Base-by-base conservation (phyloP, 2,329 filamentous ascomycete species). In the Allantophomopsis cytisporea region DNA sequence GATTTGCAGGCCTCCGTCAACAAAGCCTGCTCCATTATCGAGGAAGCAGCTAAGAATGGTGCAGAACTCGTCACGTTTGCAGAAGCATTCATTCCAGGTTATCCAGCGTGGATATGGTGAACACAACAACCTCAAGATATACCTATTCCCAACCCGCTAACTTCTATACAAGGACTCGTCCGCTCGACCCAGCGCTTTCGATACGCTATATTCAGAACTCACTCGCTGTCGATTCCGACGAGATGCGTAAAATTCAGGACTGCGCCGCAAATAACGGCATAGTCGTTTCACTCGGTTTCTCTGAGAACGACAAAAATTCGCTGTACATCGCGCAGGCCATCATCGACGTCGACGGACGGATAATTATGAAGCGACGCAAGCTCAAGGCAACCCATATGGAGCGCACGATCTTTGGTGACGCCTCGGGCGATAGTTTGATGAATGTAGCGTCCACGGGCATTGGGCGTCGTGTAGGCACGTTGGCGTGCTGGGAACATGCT, bases 21-120 rank as follows among this genome's bases (percentile, higher is more conserved):
- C 2, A 78, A 78, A 51, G 74, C 73, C 8, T 67, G 69, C 46
- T 47, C 54, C 0, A 59, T 78, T 39, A 75, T 79, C 45, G 54
- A 61, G 31, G 64, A 72, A 42, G 74, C 74, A 1, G 66, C 66
- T 1, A 44, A 54, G 8, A 62, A 68, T 31, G 68, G 65, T 1
- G 69, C 69, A 2, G 62, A 73, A 41, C 55, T 79, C 3, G 51
- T 79, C 7, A 61, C 64, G 0, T 72, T 73, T 38, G 66, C 69
- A 0, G 67, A 71, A 49, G 62, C 64, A 30, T 71, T 65, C 61
- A 65, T 71, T n/a, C 66, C 67, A 0, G 68, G 69, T 0, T 72
- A 71, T 46, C 68, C 67, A 12, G 59, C 51, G 42, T 66, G 50
- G 59, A 53, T 20, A 13, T 62, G 54, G 46, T 67, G 53, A 60